Percentiles rank a stretch among this genome's conserved stretches.
These are phyloP conservation scores for Hordeum marinum DNA, from an alignment of 176 grass and related monocot genomes.

Conservation along the genomic window DNA sequence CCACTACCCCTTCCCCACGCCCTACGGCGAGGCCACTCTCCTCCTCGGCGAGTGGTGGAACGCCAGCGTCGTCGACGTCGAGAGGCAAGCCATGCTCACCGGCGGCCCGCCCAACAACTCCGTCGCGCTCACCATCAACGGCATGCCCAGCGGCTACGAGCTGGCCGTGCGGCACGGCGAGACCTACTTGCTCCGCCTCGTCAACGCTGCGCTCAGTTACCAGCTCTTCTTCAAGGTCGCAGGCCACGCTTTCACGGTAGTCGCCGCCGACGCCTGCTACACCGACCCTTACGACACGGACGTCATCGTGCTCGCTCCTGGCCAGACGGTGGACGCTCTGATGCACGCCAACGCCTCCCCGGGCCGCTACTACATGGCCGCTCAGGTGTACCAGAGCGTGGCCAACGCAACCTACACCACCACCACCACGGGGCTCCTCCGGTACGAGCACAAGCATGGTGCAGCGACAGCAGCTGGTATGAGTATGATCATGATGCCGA, in stretches of 20 bases:
- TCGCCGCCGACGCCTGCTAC: slow-evolving; percentile 55
- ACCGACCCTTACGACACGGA: slow-evolving; percentile 61
- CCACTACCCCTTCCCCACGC: slow-evolving; percentile 38
- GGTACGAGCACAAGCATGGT: neutral
- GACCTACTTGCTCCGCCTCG: slow-evolving; percentile 54
- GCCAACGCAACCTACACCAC: slow-evolving; percentile 38
- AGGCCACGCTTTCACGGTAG: slow-evolving; percentile 54
- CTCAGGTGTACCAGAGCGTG: slow-evolving; percentile 40
- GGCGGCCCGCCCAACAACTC: slow-evolving; percentile 34
- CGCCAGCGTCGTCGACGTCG: slow-evolving; percentile 41
- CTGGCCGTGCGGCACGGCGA: slow-evolving; percentile 26
- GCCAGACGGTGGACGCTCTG: slow-evolving; percentile 63
- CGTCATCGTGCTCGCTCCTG: slow-evolving; percentile 41
- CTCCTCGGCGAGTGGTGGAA: slow-evolving; percentile 64
- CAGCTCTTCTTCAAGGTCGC: slow-evolving; percentile 76
- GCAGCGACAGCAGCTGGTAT: no score
- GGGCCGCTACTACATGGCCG: slow-evolving; percentile 51
- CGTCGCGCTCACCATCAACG: slow-evolving; percentile 57
- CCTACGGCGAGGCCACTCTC: slow-evolving; percentile 44
- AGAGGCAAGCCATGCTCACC: slow-evolving; percentile 12
- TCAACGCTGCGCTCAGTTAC: slow-evolving; percentile 63
- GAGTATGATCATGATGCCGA: neutral
- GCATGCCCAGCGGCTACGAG: slow-evolving; percentile 26
- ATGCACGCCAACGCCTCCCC: slow-evolving; percentile 38
- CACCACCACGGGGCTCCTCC: slow-evolving; percentile 34